A percentile compares a stretch with the other conserved stretches of the same genome.
Conservation (phyloP, 2,329 filamentous ascomycete genomes). For the Mollisiaceae sp. region DNA sequence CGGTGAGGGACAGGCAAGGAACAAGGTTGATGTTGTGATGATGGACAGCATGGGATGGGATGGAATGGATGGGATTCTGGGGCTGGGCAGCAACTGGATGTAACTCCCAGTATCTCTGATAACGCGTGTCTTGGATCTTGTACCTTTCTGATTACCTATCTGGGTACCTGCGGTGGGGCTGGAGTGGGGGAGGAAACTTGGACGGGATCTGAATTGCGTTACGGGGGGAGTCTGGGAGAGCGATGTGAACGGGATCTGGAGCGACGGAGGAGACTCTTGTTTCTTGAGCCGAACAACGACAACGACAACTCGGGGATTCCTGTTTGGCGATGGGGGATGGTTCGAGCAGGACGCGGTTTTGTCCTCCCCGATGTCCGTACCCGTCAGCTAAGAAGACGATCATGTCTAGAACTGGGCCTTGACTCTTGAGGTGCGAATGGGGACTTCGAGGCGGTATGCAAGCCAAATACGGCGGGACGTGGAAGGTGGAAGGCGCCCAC, state of each 20-base stretch:
- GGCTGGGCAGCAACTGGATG: not conserved
- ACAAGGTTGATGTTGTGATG: not conserved
- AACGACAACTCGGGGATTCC: too few relatives aligned
- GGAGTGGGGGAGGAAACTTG: not conserved
- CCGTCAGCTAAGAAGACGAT: not conserved
- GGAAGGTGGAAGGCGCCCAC: not conserved
- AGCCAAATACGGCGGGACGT: not conserved
- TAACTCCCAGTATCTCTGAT: not conserved
- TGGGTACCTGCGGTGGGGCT: not conserved
- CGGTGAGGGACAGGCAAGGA: not conserved
- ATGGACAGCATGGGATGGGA: not conserved
- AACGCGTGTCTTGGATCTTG: conserved; percentile 1
- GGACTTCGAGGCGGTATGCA: not conserved
- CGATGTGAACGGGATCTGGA: too few relatives aligned
- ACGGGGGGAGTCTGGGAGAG: too few relatives aligned
- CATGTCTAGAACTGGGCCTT: not conserved
- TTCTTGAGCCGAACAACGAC: too few relatives aligned
- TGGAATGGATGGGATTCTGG: not conserved
- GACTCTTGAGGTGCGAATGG: not conserved
- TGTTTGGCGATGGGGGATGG: not conserved
- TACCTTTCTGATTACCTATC: too few relatives aligned
- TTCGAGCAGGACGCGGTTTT: not conserved
- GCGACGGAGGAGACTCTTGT: too few relatives aligned
- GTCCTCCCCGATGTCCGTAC: not conserved
- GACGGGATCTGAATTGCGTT: too few relatives aligned